phyloP scores from a whole-genome alignment of 2,329 filamentous ascomycete genomes.

The Zasmidium cellare region DNA sequence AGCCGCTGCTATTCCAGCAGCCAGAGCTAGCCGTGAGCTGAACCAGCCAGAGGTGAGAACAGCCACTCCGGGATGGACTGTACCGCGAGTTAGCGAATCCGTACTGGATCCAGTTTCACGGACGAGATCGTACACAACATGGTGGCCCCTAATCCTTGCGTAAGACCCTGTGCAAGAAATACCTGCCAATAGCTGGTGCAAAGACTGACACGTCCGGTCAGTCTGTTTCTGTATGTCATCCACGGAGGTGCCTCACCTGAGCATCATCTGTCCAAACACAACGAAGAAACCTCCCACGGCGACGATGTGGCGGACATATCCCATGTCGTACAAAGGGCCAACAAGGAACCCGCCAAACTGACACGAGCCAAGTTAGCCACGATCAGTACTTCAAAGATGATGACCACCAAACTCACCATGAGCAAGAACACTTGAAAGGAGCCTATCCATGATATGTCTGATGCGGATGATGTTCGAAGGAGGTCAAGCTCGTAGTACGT shows the following conservation, averaged over 20 bases:
- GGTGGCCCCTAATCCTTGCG: no score
- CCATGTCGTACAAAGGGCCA: slow-evolving; percentile 12
- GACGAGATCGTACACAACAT: no score
- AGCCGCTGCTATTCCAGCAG: slow-evolving; percentile 42
- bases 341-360: slow-evolving; percentile 31
- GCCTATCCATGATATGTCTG: slow-evolving; percentile 47
- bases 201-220: slow-evolving; percentile 45
- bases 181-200: slow-evolving; percentile 47
- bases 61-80: no score
- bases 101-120: slow-evolving; percentile 45
- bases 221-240: no score
- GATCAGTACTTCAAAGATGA: no score
- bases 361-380: no score
- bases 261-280: no score
- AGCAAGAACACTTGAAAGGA: slow-evolving; percentile 46
- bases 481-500: slow-evolving; percentile 43
- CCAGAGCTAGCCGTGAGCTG: slow-evolving; percentile 39
- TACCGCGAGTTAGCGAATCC: no score
- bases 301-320: slow-evolving; percentile 10
- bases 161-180: slow-evolving; percentile 46
- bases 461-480: slow-evolving; percentile 35
- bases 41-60: slow-evolving; percentile 46
- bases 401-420: no score
- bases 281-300: slow-evolving; percentile 39
- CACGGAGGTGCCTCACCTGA: no score